Base-by-base conservation (phyloP, 1,284 basidiomycete species). In the Mycocalia duriaeana region DNA sequence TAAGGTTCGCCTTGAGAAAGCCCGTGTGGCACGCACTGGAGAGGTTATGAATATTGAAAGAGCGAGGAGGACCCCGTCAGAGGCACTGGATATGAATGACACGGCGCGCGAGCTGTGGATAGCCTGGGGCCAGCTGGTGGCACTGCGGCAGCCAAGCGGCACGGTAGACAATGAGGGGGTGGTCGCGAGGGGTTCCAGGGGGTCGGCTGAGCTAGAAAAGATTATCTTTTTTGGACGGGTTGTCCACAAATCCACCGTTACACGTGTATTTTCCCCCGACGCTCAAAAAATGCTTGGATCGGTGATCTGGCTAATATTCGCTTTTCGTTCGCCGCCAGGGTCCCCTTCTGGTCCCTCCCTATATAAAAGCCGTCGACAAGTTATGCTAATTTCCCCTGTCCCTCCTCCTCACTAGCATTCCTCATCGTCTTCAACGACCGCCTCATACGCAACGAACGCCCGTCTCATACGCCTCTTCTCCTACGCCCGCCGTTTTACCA, bases 231-330 rank as follows among this genome's bases (percentile, higher is more conserved):
- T 47, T 45, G 46, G 59, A 59, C 57, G 68, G 58, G 58, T 59
- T 52, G 67, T 67, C n/a, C n/a, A n/a, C n/a, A n/a, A n/a, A n/a
- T n/a, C n/a, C n/a, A n/a, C n/a, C n/a, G n/a, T 63, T 70, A 69
- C 69, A 71, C 69, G 69, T 71, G 69, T 71, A 70, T 65, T 65
- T 65, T 65, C 60, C 63, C 58, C 69, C 69, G 69, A 70, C 68
- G 60, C 60, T 52, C 50, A 53, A 57, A n/a, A 47, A 58, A 50
- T 50, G 56, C 52, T 54, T 56, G 55, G 58, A 57, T 61, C 55
- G 57, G 56, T 58, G 57, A 60, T 59, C 54, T 44, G 49, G 59
- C 60, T 62, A 60, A 56, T 63, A 61, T 62, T 64, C 51, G 43
- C 50, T 57, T 61, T 62, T 57, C 55, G 53, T 52, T 56, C 53